Evolutionary conservation across 768 basidiomycete species (phyloP), one percentile per base, ranked within the genome.

Genomic region (Auricularia sp.): DNA sequence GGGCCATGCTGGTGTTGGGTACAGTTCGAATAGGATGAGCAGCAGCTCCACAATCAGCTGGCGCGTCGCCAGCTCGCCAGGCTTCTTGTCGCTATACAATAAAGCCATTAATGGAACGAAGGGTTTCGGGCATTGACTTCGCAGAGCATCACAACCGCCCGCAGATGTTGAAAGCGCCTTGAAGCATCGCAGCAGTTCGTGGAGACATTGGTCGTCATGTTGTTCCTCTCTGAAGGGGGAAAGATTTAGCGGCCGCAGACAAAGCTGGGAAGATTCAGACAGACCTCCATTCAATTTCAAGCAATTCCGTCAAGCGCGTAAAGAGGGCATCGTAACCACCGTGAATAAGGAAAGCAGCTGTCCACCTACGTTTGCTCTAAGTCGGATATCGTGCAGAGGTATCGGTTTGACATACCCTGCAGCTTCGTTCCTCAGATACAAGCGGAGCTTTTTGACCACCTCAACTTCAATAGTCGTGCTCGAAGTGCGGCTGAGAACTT

Each of bases 51-150:
- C 77, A 44, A 99, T 95, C 64, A 98, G 83, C 71, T 95, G 93
- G 39, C 95, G 86, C 3, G 92, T 89, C 3, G 86, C 84, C 8
- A 98, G 81, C 45, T 99, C 97, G 54, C 97, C 97, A 0, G 97
- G 97, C 73, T 95, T 97, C 80, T 98, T 98, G 79, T 98, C 96
- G 3, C 94, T 96, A 75, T 92, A 98, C 2, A 98, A 80, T 16
- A 98, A 82, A 8, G 85, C 78, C 18, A 95, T 81, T 35, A 99
- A 80, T 67, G 95, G 90, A 3, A 82, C 80, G 73, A 93, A 98
- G 1, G 96, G 97, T 0, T 88, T 86, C 0, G 95, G 94, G 65
- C 89, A 89, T 36, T 87, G 89, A 70, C 85, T 88, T n/a, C 94
- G 87, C 11, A 99, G 83, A 3, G 97, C 94, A 63, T 87, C 85